Base-by-base conservation (phyloP, 108 stramenopile genomes). In the Aurantiochytrium sp. region DNA sequence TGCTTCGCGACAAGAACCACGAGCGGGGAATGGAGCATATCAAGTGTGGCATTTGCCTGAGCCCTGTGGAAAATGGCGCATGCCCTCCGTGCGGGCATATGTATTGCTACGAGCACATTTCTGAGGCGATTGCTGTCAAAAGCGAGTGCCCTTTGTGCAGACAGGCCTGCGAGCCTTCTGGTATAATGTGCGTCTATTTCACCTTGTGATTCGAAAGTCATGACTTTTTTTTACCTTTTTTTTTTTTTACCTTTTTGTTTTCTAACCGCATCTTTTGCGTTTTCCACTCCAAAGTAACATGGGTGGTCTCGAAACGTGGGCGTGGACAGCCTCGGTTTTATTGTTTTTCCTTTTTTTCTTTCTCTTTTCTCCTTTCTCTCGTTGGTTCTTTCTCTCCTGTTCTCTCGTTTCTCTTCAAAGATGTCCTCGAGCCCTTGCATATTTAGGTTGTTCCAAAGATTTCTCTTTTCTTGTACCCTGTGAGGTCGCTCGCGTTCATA, bases 11-110 rank as follows among this genome's bases (percentile, higher is more conserved):
- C 76, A 53, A 83, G n/a, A 83, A 53, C n/a, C 76, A 83, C 76
- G 76, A 83, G 28, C 76, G 76, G 6, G 76, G 76, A 12, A 83
- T 83, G 76, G 76, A 83, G 28, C 76, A 83, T 53, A 83, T 83
- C 51, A 83, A 83, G 28, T 83, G 76, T 53, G 76, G 76, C 45
- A 83, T 83, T 53, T 83, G 76, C 28, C 51, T 83, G 18, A 83
- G 76, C 76, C 51, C 76, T 2, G 76, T 83, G n/a, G 51, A 83
- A 23, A 53, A 83, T 83, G 76, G 76, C 6, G 76, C 76, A 12
- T 83, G 76, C 49, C 76, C 76, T 6, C 76, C 76, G 45, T 83
- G 76, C 28, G 76, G 76, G 10, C 76, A 83, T 35, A 83, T 83
- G 76, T 83, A 53, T 23, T 83, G 76, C 76, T 83, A 83, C 51